A percentile compares a stretch with the other conserved stretches of the same genome.
phyloP scores from a whole-genome alignment of 2,329 filamentous ascomycete genomes.

The Aspergillus flavus region DNA sequence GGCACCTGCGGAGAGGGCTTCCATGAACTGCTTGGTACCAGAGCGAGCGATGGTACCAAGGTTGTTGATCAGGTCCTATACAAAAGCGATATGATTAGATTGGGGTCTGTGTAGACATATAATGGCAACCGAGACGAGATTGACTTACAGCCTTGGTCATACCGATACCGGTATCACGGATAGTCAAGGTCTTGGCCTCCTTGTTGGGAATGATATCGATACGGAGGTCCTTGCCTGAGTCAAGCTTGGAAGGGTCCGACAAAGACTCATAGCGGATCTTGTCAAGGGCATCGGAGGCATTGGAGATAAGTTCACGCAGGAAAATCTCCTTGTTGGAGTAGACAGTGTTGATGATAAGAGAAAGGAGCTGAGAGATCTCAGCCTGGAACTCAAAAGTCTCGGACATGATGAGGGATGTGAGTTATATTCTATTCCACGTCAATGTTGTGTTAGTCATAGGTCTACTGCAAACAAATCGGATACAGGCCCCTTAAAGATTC shows the following conservation, averaged over 20 bases:
- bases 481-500: background rate
- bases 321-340: constrained; percentile 99
- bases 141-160: constrained; percentile 98
- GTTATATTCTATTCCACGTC: constrained; percentile 17
- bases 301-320: constrained; percentile 97
- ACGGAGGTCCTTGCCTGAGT: constrained; percentile 94
- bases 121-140: background rate
- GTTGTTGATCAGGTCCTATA: constrained; percentile 98
- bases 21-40: constrained; percentile 99
- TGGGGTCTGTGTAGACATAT: background rate
- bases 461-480: background rate
- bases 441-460: background rate
- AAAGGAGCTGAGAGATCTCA: constrained; percentile 99
- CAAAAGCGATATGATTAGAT: constrained; percentile 11
- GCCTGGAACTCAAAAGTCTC: constrained; percentile 99
- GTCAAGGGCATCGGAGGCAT: constrained; percentile 97
- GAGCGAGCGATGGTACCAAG: constrained; percentile 98
- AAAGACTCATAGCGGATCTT: constrained; percentile 99
- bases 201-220: constrained; percentile 99
- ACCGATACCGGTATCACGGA: constrained; percentile 97
- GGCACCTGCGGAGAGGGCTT: constrained; percentile 95
- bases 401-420: constrained; percentile 64
- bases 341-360: constrained; percentile 99
- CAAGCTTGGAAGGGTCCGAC: constrained; percentile 95
- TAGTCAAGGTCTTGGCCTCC: constrained; percentile 95